Base-by-base conservation (phyloP, 495 filamentous ascomycete species). In the Barbatosphaeria neglecta region DNA sequence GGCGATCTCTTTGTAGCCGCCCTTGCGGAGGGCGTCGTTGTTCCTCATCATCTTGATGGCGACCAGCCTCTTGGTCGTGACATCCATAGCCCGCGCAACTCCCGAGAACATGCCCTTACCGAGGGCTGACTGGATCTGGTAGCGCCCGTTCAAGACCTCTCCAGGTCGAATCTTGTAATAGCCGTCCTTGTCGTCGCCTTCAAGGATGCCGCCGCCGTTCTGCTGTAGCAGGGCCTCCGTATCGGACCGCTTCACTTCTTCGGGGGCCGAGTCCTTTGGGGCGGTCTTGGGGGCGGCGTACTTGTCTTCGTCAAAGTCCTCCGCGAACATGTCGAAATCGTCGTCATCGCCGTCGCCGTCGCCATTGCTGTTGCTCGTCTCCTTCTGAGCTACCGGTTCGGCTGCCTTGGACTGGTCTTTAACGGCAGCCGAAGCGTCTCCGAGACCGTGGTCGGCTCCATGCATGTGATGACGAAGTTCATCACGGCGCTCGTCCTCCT, bases 71-170 rank as follows among this genome's bases (percentile, higher is more conserved):
- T 79, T 79, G 22, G 76, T 85, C 27, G 75, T 80, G 33, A 81
- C 74, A 61, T 97, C 92, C 48, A 73, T 73, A n/a, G 92, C 93
- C 49, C 86, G 81, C 22, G 93, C 86, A n/a, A 98, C 92, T 9
- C 85, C 84, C 0, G 92, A 93, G 54, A 96, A 98, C 80, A 96
- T 92, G 43, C 92, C 92, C 59, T 84, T 86, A 50, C 92, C 92
- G n/a, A 97, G 76, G 47, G 82, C 83, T 28, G 86, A 76, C 55
- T 87, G 81, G 24, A 97, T 76, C 61, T 87, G 86, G 56, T 98
- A 97, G 24, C 87, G 81, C 31, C 81, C 77, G 58, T 93, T 84
- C 50, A 98, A 75, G 31, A 96, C 64, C 67, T 98, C 92, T 50
- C 89, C 88, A 37, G 86, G 76, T 27, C 90, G 82, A 40, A 95